Evolutionary conservation across 331 rosid species (phyloP), one percentile per base, ranked within the genome.

Genomic region (Malus hybrid): DNA sequence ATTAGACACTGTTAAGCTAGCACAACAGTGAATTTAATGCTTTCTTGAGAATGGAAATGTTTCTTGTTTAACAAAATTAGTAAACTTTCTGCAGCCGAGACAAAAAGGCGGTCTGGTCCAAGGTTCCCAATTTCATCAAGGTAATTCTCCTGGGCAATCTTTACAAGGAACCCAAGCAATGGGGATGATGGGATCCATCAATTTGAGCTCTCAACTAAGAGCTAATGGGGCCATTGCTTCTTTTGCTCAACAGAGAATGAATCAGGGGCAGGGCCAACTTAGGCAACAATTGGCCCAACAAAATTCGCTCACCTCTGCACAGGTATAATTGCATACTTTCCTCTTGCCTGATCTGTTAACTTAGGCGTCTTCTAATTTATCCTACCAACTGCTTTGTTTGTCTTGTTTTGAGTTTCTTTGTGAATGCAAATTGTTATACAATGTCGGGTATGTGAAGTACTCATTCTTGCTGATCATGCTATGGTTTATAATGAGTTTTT

Each of bases 221-320:
- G 84, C 88, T 55, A 89, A 62, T 71, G 96, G 96, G 80, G 79
- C 85, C 80, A 77, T 90, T 59, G 80, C 90, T 33, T 65, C 84
- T 65, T 89, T 77, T 88, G 86, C 91, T 69, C 99, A 95, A 82
- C 97, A 85, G 70, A 85, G 96, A 70, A 14, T 92, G 72, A 90
- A 78, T 83, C 93, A n/a, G 63, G 81, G 89, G 39, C 99, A 89
- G 63, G 81, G 89, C 46, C 99, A 89, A 83, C 80, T 88, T 31
- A 88, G 99, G 84, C 98, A 92, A 83, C 99, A 90, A 77, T 76
- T 94, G 42, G 75, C 94, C 27, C 99, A 92, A 60, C 97, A 86
- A 79, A 83, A 44, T 82, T 68, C 92, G 3, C 95, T 90, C 63
- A 81, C 76, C 82, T 77, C 90, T 79, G 62, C 79, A 48, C 99